Evolutionary conservation across 805 yeast species (phyloP).

Genomic region (Starmerella bombicola): DNA sequence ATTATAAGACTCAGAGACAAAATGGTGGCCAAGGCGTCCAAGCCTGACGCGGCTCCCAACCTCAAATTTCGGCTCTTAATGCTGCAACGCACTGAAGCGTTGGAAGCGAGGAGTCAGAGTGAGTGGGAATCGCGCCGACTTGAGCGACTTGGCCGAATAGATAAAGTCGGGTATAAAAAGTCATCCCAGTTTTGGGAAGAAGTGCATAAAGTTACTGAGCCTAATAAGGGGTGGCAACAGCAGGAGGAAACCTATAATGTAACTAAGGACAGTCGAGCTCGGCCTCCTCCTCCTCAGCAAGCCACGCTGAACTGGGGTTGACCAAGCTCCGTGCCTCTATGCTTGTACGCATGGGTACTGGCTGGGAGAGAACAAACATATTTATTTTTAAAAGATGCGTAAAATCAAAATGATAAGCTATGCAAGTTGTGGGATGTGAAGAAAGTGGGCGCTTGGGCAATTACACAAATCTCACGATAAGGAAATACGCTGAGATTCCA

Average conservation of each 20-base stretch:
- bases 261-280: constrained; percentile 5
- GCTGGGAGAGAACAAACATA: no score
- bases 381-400: no score
- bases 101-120: constrained; percentile 5
- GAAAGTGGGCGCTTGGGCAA: no score
- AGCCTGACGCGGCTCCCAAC: constrained; percentile 3
- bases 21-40: constrained; percentile 7
- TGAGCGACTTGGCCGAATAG: constrained; percentile 10
- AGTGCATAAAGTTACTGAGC: constrained; percentile 14
- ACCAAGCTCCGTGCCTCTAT: no score
- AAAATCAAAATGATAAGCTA: no score
- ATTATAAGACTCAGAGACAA: constrained; percentile 13
- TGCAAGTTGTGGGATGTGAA: no score
- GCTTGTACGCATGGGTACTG: no score
- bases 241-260: constrained; percentile 15
- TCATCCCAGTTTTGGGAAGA: constrained; percentile 11
- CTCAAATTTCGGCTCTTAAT: constrained; percentile 6
- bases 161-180: constrained; percentile 1
- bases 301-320: no score
- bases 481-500: constrained; percentile 24
- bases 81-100: constrained; percentile 5
- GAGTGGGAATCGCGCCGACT: constrained; percentile 6
- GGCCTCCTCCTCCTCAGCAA: constrained; percentile 18
- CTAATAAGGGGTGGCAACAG: constrained; percentile 7
- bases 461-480: constrained; percentile 20